These are phyloP conservation scores for Cardamine occulta DNA, from an alignment of 345 rosid genomes.

Conservation along the genomic window DNA sequence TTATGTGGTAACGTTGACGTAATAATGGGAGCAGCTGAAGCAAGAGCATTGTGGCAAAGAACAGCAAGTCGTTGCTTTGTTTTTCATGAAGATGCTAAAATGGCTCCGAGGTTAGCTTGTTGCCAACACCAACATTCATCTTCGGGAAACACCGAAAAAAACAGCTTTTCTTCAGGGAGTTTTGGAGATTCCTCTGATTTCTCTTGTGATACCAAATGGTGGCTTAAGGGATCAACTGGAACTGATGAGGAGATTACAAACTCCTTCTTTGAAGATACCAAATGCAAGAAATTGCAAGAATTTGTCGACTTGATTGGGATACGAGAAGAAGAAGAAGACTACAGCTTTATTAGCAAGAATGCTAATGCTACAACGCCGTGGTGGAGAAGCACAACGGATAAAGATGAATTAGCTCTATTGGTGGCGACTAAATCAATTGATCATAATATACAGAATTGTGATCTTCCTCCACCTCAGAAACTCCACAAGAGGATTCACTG, in stretches of 20 bases:
- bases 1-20: slow-evolving; percentile 25
- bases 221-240: slow-evolving; percentile 66
- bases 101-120: slow-evolving; percentile 94
- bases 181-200: slow-evolving; percentile 56
- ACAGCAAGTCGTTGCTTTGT: slow-evolving; percentile 78
- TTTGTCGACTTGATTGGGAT: slow-evolving; percentile 49
- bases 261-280: slow-evolving; percentile 35
- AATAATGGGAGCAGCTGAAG: slow-evolving; percentile 93
- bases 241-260: slow-evolving; percentile 36
- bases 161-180: slow-evolving; percentile 53
- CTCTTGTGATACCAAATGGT: slow-evolving; percentile 82
- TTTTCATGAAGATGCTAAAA: slow-evolving; percentile 84
- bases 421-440: slow-evolving; percentile 74
- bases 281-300: slow-evolving; percentile 47
- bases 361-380: slow-evolving; percentile 53
- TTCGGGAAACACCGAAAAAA: slow-evolving; percentile 48
- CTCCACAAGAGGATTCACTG: slow-evolving; percentile 35
- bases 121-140: slow-evolving; percentile 60
- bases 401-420: slow-evolving; percentile 76
- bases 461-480: slow-evolving; percentile 87
- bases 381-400: slow-evolving; percentile 77
- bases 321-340: slow-evolving; percentile 41
- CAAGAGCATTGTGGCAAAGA: slow-evolving; percentile 89
- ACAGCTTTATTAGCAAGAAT: slow-evolving; percentile 37
- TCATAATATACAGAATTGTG: slow-evolving; percentile 72